Evolutionary conservation across 345 rosid genomes (phyloP).

Genomic region (Populus pruinosa): DNA sequence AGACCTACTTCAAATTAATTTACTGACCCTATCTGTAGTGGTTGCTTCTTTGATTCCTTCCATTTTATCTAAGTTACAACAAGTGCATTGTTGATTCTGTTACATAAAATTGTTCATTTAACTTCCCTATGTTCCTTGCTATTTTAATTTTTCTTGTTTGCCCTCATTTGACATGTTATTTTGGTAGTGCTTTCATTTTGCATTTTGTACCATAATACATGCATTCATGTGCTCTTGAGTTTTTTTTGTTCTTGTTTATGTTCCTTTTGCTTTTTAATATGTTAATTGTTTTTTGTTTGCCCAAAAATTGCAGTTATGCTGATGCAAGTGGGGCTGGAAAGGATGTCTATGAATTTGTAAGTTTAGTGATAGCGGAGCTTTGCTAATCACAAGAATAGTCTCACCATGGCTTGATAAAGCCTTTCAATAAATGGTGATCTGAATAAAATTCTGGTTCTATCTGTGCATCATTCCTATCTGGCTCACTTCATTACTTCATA

Average conservation of each 20-base stretch:
- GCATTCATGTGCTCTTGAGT: background rate
- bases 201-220: background rate
- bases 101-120: background rate
- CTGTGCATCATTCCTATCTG: background rate
- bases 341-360: constrained; percentile 75
- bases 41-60: background rate
- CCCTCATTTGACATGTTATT: background rate
- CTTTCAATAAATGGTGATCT: background rate
- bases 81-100: background rate
- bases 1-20: background rate
- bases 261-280: no score
- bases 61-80: background rate
- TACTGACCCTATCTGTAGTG: background rate
- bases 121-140: background rate
- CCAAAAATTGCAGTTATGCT: constrained; percentile 42
- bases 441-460: background rate
- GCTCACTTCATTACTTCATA: background rate
- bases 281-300: constrained; percentile 10
- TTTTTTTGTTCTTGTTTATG: background rate
- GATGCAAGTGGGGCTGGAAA: constrained; percentile 76
- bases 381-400: background rate
- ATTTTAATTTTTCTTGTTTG: background rate
- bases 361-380: constrained; percentile 10
- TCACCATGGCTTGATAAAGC: background rate
- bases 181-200: background rate